Base-by-base conservation (phyloP, 2,329 filamentous ascomycete species). In the Cercospora sp. region DNA sequence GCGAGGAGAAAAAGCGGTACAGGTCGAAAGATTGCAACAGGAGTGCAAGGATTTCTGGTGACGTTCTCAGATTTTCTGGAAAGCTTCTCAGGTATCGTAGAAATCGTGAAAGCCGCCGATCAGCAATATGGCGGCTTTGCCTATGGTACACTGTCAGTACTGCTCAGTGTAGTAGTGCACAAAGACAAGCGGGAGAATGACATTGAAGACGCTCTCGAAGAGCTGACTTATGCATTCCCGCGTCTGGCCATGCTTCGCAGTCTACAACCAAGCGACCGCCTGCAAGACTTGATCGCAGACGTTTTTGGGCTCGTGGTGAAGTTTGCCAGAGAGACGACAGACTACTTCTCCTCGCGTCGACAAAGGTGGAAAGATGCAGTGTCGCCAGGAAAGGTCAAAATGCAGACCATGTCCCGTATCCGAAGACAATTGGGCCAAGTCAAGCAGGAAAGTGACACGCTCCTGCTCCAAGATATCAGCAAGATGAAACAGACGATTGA, bases 71-170 rank as follows among this genome's bases (percentile, higher is more conserved):
- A 59, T 5, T 70, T 70, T 45, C 36, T 70, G 20, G 66, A 66
- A n/a, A 66, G 33, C 59, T 70, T 68, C 45, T 63, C 62, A 20
- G 68, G 68, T 28, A 31, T 70, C 16, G 66, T 45, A 5, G 51
- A 65, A 26, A 26, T 70, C 10, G 51, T 63, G 31, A 59, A 64
- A 45, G 59, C 58, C 10, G 66, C 68, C 3, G 66, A 68, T 31
- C 36, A 62, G 23, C 66, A 65, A 26, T 68, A 63, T 55, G 68
- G 68, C 8, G 68, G 66, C 12, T 28, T 68, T 2, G 66, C 66
- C 2, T 70, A 61, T 48, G 68, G 66, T 5, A 70, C 66, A n/a
- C 13, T 40, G 36, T 40, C 36, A 40, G 36, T 40, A 40, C 36
- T 40, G 0, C 36, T 40, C 36, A 40, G 36, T 3, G 36, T 40